Evolutionary conservation across 1,284 basidiomycete species (phyloP), one percentile per base, ranked within the genome.

Genomic region (Takashimella tepidaria): DNA sequence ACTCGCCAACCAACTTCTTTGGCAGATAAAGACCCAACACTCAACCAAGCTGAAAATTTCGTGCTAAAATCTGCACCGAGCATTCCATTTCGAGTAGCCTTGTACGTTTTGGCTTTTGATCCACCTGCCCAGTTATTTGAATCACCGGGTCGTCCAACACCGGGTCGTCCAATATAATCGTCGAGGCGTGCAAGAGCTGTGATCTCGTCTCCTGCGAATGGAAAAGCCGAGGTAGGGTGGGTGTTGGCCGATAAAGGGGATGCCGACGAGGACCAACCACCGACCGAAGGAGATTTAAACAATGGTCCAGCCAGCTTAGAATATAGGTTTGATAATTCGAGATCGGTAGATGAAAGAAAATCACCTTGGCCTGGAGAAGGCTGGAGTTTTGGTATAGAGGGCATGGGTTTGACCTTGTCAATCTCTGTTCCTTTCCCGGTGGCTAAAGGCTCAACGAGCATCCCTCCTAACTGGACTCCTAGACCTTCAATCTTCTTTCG

Each of bases 1-100:
- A 70, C 67, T 45, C 68, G 59, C 66, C 67, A 70, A 41, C 70
- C 70, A 19, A 79, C 74, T 57, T 76, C 72, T 24, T 79, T 68
- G 0, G 81, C 76, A 45, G 77, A 79, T 53, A 83, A 63, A 54
- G 72, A 76, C 12, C 81, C 81, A 40, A 80, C 69, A 4, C 75
- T 72, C 31, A 82, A 69, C 71, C 79, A 81, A 0, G 77, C 76
- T 1, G 79, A 79, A 54, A 82, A 76, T 60, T 82, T 82, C 45
- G 80, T 82, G 47, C 76, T 78, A 65, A 80, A 82, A 13, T 75
- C 76, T 54, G 79, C 74, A 0, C 81, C 81, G 25, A 81, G 61
- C 51, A 82, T 63, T 11, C 79, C 80, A 63, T 82, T 82, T 21
- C 81, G 66, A 4, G 81, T 82, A 60, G 78, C 74, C 69, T 82